Conservation (phyloP, 2,329 filamentous ascomycete species). For the Penicillium decumbens region DNA sequence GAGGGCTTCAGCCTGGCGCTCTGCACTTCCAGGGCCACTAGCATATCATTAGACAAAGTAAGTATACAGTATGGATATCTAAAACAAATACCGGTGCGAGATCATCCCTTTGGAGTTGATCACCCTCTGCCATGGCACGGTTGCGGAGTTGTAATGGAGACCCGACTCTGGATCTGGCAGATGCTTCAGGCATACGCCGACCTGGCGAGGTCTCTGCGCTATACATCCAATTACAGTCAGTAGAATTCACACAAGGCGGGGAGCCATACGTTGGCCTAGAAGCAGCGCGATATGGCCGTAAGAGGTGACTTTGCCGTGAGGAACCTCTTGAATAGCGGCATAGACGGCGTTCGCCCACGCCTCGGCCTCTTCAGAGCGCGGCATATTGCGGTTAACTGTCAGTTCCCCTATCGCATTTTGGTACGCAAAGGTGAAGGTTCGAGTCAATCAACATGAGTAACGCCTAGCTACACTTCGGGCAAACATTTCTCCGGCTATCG, state of each 20-base stretch:
- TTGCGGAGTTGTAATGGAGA: slow-evolving; percentile 63
- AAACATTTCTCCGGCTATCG: slow-evolving; percentile 23
- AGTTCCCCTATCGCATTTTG: background rate
- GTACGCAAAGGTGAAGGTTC: background rate
- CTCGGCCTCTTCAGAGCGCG: slow-evolving; percentile 47
- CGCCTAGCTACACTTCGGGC: slow-evolving; percentile 14
- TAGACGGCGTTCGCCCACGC: slow-evolving; percentile 64
- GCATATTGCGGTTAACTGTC: slow-evolving; percentile 30
- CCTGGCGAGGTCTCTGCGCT: slow-evolving; percentile 74
- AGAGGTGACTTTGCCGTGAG: slow-evolving; percentile 73
- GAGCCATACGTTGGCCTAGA: slow-evolving; percentile 54
- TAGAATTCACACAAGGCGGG: slow-evolving; percentile 22
- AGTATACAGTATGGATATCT: background rate
- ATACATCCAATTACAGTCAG: background rate
- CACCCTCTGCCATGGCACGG: slow-evolving; percentile 91
- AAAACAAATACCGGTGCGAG: slow-evolving; percentile 62
- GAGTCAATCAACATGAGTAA: background rate
- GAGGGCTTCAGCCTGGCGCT: slow-evolving; percentile 41
- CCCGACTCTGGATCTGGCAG: slow-evolving; percentile 55
- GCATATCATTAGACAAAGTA: slow-evolving; percentile 1
- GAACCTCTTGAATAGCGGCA: slow-evolving; percentile 77
- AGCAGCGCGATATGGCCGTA: slow-evolving; percentile 70
- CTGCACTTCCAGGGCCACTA: slow-evolving; percentile 42
- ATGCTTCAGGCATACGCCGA: slow-evolving; percentile 85
- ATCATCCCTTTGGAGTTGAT: slow-evolving; percentile 84